Evolutionary conservation across 495 filamentous ascomycete genomes (phyloP), one percentile per base, ranked within the genome.

Genomic region (Wilcoxina mikolae): DNA sequence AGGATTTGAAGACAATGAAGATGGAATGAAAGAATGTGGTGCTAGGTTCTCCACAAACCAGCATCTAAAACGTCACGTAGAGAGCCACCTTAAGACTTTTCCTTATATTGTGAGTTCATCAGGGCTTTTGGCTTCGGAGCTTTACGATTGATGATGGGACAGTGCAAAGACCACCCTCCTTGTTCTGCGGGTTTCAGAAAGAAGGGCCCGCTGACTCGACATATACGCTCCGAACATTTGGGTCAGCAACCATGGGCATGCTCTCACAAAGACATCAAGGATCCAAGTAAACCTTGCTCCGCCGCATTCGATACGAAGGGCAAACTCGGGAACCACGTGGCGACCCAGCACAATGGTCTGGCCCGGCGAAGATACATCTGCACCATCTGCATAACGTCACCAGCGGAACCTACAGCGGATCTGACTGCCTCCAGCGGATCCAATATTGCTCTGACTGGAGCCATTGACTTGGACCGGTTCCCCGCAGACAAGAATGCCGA

Each of bases 141-240:
- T 20, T 39, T 28, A 12, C 24, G 31, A 27, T 42, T 24, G 23
- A 46, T 3, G 22, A 20, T 51, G 28, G 42, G 7, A 22, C 39
- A 61, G 62, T 98, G 91, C 64, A 79, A 75, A 4, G 83, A 78
- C 22, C 81, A 81, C 56, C 77, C 81, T 5, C 82, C 77, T 1
- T 98, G 91, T 65, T 72, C 77, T 29, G 76, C 82, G 66, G 78
- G 76, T 12, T 98, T 96, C 68, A 77, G 91, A 39, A 96, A 95
- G 66, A 83, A 88, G 61, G 77, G 83, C 51, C 94, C 87, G 1
- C 76, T 98, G 10, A 79, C 87, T 59, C 78, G 82, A 17, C 91
- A 98, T 67, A 79, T 95, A 47, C 74, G 77, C 20, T 72, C 74
- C 0, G 76, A 74, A 2, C 91, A 98, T 65, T 71, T 90, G 22